phyloP scores from a whole-genome alignment of 176 grass and related monocot genomes.

The Poa annua region DNA sequence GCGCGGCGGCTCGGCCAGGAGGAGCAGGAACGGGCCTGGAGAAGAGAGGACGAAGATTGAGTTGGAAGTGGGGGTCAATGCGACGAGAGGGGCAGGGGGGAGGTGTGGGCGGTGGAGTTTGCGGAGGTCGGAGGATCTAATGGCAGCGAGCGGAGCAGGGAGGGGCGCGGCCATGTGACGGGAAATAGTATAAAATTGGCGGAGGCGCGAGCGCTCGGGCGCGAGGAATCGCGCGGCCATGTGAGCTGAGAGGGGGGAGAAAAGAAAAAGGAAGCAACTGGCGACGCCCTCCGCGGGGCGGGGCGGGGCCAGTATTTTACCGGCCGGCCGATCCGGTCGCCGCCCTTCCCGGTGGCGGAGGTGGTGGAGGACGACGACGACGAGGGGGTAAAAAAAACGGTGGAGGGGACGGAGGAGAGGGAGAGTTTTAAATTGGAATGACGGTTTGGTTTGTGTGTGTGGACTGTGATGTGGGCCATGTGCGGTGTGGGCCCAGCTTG shows the following conservation, averaged over 20 bases:
- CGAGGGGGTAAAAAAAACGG: neutral
- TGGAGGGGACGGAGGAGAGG: neutral
- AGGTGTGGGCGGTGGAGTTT: neutral
- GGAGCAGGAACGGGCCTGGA: neutral
- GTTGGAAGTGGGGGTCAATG: conserved; percentile 37
- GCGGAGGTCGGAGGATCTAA: conserved; percentile 29
- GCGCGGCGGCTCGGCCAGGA: neutral
- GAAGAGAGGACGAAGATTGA: neutral
- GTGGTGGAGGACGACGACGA: conserved; percentile 7
- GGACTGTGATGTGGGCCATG: neutral
- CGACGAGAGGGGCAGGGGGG: conserved; percentile 19
- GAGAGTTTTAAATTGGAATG: neutral
- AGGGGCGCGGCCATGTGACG: conserved; percentile 18
- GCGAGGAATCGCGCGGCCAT: conserved; percentile 34
- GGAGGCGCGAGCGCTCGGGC: conserved; percentile 13
- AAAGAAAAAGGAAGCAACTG: conserved; percentile 6
- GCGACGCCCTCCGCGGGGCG: conserved; percentile 8
- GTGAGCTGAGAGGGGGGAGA: neutral
- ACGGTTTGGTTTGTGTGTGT: neutral
- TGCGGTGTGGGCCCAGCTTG: neutral
- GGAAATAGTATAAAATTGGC: conserved; percentile 36
- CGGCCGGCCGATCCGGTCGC: conserved; percentile 2
- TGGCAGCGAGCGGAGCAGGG: conserved; percentile 18
- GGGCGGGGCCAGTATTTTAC: neutral
- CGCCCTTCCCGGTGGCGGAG: conserved; percentile 13